phyloP scores from a whole-genome alignment of 1,284 basidiomycete species.

The Ustilago trichophora region DNA sequence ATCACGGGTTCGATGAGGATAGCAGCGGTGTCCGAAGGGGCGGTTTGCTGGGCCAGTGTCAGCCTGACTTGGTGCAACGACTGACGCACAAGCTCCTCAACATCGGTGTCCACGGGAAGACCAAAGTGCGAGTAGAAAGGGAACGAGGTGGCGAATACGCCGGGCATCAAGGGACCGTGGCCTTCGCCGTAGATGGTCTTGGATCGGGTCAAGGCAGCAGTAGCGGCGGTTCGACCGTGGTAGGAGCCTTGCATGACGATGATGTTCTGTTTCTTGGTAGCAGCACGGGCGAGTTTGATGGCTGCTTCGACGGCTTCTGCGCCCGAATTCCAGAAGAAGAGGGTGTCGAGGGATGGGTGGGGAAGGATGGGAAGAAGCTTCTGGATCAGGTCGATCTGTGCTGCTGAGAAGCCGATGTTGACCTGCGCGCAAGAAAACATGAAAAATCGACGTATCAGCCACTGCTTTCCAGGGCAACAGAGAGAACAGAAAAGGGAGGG shows the following conservation, averaged over 20 bases:
- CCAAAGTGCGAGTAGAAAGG: conserved; percentile 93
- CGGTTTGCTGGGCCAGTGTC: conserved; percentile 82
- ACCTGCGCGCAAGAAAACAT: too few relatives aligned
- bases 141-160: conserved; percentile 82
- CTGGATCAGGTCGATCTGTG: conserved; percentile 56
- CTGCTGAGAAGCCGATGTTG: conserved; percentile 58
- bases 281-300: conserved; percentile 77
- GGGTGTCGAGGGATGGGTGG: conserved; percentile 84
- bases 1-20: conserved; percentile 91
- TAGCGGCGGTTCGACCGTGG: conserved; percentile 71
- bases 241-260: conserved; percentile 79
- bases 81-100: conserved; percentile 75
- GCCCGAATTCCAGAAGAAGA: conserved; percentile 84
- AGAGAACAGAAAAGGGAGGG: too few relatives aligned
- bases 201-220: conserved; percentile 86
- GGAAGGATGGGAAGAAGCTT: conserved; percentile 72
- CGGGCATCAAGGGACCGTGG: conserved; percentile 83
- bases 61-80: conserved; percentile 85
- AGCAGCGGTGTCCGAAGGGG: conserved; percentile 86
- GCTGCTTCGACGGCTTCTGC: conserved; percentile 81
- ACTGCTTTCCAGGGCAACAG: too few relatives aligned
- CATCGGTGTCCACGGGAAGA: conserved; percentile 73
- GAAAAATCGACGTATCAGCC: too few relatives aligned
- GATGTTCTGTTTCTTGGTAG: conserved; percentile 84
- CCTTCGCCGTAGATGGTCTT: conserved; percentile 89